phyloP scores from a whole-genome alignment of 2,329 filamentous ascomycete species.

The Ceratocystis ficicola region DNA sequence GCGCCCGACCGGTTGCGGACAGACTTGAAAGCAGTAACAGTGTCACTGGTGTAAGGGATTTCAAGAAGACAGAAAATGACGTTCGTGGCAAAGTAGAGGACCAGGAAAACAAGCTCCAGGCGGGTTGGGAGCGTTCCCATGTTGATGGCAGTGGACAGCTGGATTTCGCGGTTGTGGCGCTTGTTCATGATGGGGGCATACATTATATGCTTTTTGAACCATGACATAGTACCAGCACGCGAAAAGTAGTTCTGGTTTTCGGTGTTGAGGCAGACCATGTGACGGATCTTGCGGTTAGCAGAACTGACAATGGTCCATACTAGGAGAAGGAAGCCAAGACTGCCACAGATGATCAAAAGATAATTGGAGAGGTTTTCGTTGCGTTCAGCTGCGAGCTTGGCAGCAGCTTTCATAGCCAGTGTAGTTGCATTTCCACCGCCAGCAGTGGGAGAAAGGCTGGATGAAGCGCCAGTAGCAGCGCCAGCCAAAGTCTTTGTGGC shows the following conservation, averaged over 20 bases:
- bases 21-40: conserved; percentile 37
- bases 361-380: conserved; percentile 49
- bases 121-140: conserved; percentile 53
- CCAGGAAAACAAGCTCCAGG: conserved; percentile 47
- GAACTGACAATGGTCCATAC: conserved; percentile 53
- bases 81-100: conserved; percentile 48
- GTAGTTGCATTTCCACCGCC: conserved; percentile 21
- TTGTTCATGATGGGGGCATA: conserved; percentile 54
- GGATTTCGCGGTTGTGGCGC: conserved; percentile 55
- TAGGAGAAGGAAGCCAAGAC: conserved; percentile 50
- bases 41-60: conserved; percentile 45
- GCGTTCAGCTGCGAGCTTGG: conserved; percentile 30
- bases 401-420: conserved; percentile 20
- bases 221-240: conserved; percentile 21
- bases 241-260: conserved; percentile 66
- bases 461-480: conserved; percentile 10
- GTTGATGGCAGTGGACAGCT: conserved; percentile 47
- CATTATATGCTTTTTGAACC: conserved; percentile 27
- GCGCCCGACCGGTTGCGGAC: conserved; percentile 76
- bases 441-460: conserved; percentile 16
- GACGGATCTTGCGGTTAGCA: conserved; percentile 56
- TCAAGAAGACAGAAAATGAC: conserved; percentile 54
- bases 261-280: conserved; percentile 63
- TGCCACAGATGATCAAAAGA: conserved; percentile 51
- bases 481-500: conserved; percentile 9